Evolutionary conservation across 2,329 filamentous ascomycete species (phyloP).

Genomic region (Venturia carpophila): DNA sequence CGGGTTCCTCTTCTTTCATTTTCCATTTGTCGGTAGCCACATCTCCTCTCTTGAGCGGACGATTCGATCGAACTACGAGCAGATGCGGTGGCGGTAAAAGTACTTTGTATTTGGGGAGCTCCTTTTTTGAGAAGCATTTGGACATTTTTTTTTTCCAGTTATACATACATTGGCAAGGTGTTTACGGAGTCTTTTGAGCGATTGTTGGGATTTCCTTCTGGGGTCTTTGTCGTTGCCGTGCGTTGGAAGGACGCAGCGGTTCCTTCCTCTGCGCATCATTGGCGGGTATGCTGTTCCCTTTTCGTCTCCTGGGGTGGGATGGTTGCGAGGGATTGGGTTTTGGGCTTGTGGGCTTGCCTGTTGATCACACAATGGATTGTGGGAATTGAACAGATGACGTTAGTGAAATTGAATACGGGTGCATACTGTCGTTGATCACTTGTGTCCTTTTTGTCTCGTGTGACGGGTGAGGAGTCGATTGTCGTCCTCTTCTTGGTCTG

Average conservation of each 20-base stretch:
- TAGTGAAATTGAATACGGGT: conserved; percentile 11
- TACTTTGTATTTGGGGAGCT: not conserved
- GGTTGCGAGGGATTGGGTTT: not conserved
- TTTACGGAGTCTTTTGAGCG: conserved; percentile 11
- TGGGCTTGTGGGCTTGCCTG: not conserved
- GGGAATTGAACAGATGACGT: conserved; percentile 10
- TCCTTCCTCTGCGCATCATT: not conserved
- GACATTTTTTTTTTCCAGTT: not conserved
- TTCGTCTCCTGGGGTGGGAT: not conserved
- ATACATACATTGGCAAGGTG: conserved; percentile 17
- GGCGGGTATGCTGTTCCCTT: not conserved
- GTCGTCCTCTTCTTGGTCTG: no score
- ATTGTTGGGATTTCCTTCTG: not conserved
- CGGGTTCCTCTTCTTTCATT: conserved; percentile 2
- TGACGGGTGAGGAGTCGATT: not conserved
- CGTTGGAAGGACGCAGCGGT: not conserved
- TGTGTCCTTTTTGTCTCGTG: not conserved
- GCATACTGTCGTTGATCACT: not conserved
- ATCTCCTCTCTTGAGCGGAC: not conserved
- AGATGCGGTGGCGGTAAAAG: not conserved
- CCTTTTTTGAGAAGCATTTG: not conserved
- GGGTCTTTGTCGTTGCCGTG: not conserved
- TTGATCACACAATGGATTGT: conserved; percentile 9
- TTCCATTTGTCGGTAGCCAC: not conserved
- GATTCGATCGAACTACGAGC: not conserved